Percentiles rank a stretch among this genome's conserved stretches.
Conservation (phyloP, 1,284 basidiomycete genomes). For the Pulveroboletus sp. region DNA sequence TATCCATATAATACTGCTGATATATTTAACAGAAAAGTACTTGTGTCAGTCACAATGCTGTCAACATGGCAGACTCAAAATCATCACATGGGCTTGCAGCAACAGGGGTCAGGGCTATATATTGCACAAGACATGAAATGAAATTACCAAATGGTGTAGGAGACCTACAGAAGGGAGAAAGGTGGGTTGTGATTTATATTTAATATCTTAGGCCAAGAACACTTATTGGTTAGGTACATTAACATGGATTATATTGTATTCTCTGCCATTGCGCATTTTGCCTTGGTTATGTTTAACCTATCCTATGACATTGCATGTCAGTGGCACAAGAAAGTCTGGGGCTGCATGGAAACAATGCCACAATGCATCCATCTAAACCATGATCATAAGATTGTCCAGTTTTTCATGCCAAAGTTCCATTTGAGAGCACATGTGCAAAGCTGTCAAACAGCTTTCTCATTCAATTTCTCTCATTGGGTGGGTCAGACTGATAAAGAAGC, state of each 20-base stretch:
- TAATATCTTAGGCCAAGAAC: too few relatives aligned
- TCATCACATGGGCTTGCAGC: too few relatives aligned
- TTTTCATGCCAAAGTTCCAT: slow-evolving; percentile 1
- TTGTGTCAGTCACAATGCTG: too few relatives aligned
- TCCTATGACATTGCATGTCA: background rate
- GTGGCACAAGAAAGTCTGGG: background rate
- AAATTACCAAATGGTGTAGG: too few relatives aligned
- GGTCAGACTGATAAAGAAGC: background rate
- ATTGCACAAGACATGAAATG: too few relatives aligned
- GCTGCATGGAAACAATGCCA: background rate
- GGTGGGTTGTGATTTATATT: too few relatives aligned
- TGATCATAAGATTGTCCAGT: background rate
- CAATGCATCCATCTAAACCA: background rate
- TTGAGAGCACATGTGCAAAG: background rate
- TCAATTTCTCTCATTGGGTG: background rate
- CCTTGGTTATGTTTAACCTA: background rate
- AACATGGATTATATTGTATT: too few relatives aligned
- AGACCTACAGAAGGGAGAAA: too few relatives aligned
- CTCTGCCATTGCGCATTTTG: background rate
- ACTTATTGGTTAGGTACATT: too few relatives aligned
- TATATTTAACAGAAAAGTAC: background rate
- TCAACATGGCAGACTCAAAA: too few relatives aligned
- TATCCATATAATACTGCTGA: background rate
- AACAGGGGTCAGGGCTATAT: too few relatives aligned
- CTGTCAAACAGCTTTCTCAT: background rate